Conservation (phyloP, 169 alveolate genomes). For the Amoebophrya sp. region DNA sequence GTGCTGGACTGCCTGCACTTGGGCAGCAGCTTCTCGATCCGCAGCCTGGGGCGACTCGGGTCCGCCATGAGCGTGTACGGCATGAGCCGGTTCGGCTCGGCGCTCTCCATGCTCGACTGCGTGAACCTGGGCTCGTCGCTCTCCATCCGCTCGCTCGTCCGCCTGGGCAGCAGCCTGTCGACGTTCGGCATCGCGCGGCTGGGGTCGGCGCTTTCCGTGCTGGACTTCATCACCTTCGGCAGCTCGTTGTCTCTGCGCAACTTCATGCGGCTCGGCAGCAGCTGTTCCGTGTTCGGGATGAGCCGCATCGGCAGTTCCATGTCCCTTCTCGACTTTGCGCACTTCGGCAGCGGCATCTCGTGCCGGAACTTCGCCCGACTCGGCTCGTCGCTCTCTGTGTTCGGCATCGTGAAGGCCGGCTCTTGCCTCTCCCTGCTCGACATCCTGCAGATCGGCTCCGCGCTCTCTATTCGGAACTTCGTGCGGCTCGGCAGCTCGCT, state of each 20-base stretch:
- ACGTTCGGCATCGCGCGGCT: neutral
- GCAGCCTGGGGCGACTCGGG: neutral
- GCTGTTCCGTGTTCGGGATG: too few species aligned
- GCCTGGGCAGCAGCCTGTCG: conserved; percentile 6
- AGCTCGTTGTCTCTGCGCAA: conserved; percentile 6
- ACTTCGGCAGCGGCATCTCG: neutral
- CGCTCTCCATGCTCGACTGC: neutral
- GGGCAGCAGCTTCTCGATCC: too few species aligned
- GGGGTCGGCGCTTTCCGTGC: neutral
- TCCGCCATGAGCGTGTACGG: neutral
- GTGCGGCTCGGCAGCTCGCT: neutral
- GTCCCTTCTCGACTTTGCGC: neutral
- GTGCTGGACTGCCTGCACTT: too few species aligned
- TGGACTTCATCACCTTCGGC: neutral
- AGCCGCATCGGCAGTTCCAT: too few species aligned
- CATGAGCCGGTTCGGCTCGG: neutral
- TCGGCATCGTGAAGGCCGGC: neutral
- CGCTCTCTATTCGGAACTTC: neutral
- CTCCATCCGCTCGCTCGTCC: neutral
- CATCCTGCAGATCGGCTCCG: neutral
- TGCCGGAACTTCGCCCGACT: neutral
- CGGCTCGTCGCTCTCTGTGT: conserved; percentile 8
- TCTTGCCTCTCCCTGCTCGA: neutral
- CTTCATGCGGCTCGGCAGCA: neutral
- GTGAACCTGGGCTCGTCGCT: neutral